phyloP scores from a whole-genome alignment of 345 rosid genomes.

The Linum lewisii region DNA sequence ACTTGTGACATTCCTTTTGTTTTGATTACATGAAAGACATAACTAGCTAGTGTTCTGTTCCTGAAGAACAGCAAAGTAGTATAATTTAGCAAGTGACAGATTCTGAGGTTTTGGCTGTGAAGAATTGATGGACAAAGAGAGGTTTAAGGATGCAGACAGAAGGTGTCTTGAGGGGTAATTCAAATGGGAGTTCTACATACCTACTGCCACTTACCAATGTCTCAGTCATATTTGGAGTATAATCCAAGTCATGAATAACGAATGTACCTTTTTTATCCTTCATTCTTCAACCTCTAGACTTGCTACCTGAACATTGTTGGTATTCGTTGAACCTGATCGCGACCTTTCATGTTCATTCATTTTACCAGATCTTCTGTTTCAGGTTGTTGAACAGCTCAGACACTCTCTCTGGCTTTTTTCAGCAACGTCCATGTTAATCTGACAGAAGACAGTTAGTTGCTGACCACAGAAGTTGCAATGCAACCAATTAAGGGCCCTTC shows the following conservation, averaged over 20 bases:
- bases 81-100: too few species aligned
- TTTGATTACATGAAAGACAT: neutral
- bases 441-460: neutral
- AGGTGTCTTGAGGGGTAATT: conserved; percentile 3
- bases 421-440: neutral
- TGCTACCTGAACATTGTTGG: too few species aligned
- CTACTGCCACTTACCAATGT: conserved; percentile 22
- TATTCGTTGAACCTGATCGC: too few species aligned
- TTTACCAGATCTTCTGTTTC: neutral
- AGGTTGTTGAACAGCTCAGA: neutral
- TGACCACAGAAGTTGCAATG: neutral
- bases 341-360: too few species aligned
- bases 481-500: neutral
- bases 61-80: neutral
- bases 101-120: neutral
- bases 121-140: neutral
- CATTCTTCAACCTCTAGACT: conserved; percentile 1
- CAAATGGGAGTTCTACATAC: too few species aligned
- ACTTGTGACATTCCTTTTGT: conserved; percentile 34
- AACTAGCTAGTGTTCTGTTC: neutral
- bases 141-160: conserved; percentile 16
- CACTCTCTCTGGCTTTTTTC: neutral
- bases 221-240: conserved; percentile 27
- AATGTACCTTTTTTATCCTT: conserved; percentile 9
- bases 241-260: conserved; percentile 21